phyloP scores from a whole-genome alignment of 2,329 filamentous ascomycete genomes.

The Colletotrichum sp. region DNA sequence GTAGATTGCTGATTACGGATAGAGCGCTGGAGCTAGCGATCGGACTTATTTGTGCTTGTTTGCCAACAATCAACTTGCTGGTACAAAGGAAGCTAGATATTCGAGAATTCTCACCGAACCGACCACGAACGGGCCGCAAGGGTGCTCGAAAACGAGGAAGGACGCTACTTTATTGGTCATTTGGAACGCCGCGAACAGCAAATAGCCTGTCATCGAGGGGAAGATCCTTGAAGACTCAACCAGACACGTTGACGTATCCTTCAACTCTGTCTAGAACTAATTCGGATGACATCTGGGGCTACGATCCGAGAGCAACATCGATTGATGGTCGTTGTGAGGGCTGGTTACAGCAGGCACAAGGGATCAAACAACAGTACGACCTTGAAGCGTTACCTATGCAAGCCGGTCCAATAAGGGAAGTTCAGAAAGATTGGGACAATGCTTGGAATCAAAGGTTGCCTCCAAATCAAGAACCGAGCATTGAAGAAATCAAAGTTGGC shows the following conservation, averaged over 20 bases:
- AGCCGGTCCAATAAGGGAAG: not conserved
- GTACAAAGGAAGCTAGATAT: not conserved
- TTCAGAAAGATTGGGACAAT: not conserved
- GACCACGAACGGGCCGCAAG: not conserved
- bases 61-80: not conserved
- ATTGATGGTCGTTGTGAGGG: not conserved
- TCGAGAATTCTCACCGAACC: not conserved
- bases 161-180: not conserved
- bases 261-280: not conserved
- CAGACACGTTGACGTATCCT: not conserved
- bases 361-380: not conserved
- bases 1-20: not conserved
- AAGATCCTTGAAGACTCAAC: not conserved
- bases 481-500: no score
- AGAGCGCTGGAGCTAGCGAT: not conserved
- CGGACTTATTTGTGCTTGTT: not conserved
- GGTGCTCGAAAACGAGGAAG: not conserved
- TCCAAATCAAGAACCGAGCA: not conserved
- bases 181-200: not conserved
- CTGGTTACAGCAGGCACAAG: not conserved
- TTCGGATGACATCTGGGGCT: not conserved
- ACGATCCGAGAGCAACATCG: not conserved
- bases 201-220: not conserved
- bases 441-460: not conserved
- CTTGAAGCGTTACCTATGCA: not conserved